Evolutionary conservation across 805 yeast genomes (phyloP), one percentile per base, ranked within the genome.

Genomic region (Ogataea degrootiae): DNA sequence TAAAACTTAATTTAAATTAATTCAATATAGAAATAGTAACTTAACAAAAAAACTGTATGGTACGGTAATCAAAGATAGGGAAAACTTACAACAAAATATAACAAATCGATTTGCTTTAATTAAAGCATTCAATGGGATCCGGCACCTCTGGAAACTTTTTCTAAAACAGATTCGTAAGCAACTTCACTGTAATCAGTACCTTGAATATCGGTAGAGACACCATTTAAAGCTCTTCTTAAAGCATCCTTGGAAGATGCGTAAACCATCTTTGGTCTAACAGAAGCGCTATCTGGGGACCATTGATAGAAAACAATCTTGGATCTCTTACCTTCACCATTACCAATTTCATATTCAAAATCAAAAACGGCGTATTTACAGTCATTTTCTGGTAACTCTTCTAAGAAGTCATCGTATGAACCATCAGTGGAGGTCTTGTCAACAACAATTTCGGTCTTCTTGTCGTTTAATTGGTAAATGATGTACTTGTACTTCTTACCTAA

Each of bases 241-340:
- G 97, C 96, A 63, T 91, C 98, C 74, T 90, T 90, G 51, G 98
- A 91, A n/a, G 97, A 82, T 42, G 99, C 98, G 76, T 91, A 92
- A 54, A 92, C 87, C 99, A 94, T 94, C 86, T 94, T 94, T 61
- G 90, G 70, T 77, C 95, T 86, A 63, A 94, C 83, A 53, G 94
- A 89, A 46, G 98, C 97, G 53, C 96, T 88, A 68, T 94, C 99
- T 63, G 99, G 99, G 53, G 97, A 83, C 99, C 99, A 94, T 58
- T 94, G 87, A 76, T 66, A 79, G 68, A 82, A 82, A 50, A 80
- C 77, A 58, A 82, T 79, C 77, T 82, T 82, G 65, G 77, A 72
- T 68, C 80, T 87, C 79, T 89, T 90, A 68, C 99, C 99, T 72
- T 92, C 98, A 61, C 89, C 91, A 44, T 80, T 82, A 57, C 85